Base-by-base conservation (phyloP, 2,329 filamentous ascomycete genomes). In the Colletotrichum endophyticum region DNA sequence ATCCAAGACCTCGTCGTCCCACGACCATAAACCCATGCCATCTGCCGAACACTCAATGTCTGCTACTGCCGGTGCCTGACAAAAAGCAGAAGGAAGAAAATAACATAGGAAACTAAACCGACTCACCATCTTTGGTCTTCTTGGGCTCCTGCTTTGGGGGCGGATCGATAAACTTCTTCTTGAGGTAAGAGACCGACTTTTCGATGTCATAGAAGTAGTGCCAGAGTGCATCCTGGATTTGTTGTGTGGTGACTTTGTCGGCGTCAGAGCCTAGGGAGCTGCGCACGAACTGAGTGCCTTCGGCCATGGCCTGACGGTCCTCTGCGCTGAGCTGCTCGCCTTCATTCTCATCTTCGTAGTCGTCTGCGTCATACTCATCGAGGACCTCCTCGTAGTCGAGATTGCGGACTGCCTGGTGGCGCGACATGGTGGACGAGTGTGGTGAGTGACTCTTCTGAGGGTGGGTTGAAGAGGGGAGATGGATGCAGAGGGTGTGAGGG, bases 171-270 rank as follows among this genome's bases (percentile, higher is more conserved):
- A 87, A 91, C 36, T 88, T 93, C 89, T 93, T 94, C 78, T 92
- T 91, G 74, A 99, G 85, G 82, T 98, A 98, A 73, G 91, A 89
- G 49, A 98, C 94, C 1, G 95, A 92, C 85, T 98, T 98, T 73
- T 93, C 94, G 34, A 98, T 89, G 81, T 99, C 96, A 83, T 96
- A 99, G 84, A 96, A 99, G 85, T 98, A 98, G 85, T 99, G 92
- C 95, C 96, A 99, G 19, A 99, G 86, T 0, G 96, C 91, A 77
- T 99, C 96, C 83, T 98, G 92, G 78, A 98, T 96, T 82, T 98
- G 94, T 49, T 82, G 84, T 62, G 84, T 86, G 44, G 89, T 90
- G 80, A 93, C 89, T 77, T 91, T 92, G 78, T 86, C 86, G 36
- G 89, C 87, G 76, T 91, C 88, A 12, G 86, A 84, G 8, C 92